Base-by-base conservation (phyloP, 805 yeast genomes). In the Ogataea dorogensis region DNA sequence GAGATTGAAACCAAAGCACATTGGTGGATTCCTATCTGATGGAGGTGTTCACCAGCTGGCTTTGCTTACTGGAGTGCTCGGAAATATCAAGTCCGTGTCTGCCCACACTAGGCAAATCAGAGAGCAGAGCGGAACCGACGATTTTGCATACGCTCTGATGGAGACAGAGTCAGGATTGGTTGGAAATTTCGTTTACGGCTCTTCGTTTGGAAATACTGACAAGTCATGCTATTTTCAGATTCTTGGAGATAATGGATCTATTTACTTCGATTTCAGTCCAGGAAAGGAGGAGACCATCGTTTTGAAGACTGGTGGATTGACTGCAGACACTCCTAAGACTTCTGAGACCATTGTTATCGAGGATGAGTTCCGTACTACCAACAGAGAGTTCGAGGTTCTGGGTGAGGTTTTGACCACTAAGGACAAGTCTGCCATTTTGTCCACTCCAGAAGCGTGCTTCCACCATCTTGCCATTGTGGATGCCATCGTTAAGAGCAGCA, bases 1-100 rank as follows among this genome's bases (percentile, higher is more conserved):
- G 98, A 81, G 97, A 71, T 77, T 74, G 57, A 70, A 80, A 31
- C 97, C 98, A 20, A 81, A 86, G 61, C 97, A 91, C 58, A 75
- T 88, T 48, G 98, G 98, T 36, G 97, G 97, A 0, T 89, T 70
- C 63, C 68, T 91, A 51, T 81, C 91, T 40, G 98, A 91, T 54
- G 97, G 96, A 54, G 98, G 97, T 58, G 98, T 91, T 16, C 98
- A 91, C 63, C 97, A 89, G 61, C 67, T 89, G 59, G 96, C 96
- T 3, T 65, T 87, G 24, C 71, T 89, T 46, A 87, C 95, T 7
- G 86, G 78, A 42, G 78, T 87, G 13, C 68, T 91, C 36, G 97
- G 98, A 35, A 68, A 70, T 16, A 81, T 87, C 11, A 77, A 73
- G 31, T 61, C 79, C 5, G 77, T 89, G 24, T 74, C 86, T 36